Conservation (phyloP, 176 grass and related monocot genomes). For the Triticum monococcum region DNA sequence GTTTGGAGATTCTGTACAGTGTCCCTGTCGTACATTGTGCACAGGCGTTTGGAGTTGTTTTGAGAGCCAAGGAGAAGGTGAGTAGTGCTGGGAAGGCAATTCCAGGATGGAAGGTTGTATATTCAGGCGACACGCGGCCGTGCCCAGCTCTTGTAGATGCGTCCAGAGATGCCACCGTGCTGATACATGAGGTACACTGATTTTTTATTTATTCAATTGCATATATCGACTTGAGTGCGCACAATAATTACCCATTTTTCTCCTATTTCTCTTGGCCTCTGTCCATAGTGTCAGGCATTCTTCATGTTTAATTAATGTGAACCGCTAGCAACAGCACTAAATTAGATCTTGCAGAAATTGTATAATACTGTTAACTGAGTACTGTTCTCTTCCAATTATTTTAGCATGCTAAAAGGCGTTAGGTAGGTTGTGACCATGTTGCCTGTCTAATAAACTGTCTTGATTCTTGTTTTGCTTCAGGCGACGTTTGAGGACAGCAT, state of each 20-base stretch:
- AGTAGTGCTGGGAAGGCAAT: conserved; percentile 48
- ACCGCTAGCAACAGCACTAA: conserved; percentile 5
- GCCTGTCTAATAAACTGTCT: conserved; percentile 12
- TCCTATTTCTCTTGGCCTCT: not conserved
- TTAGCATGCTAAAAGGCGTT: not conserved
- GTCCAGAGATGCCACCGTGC: conserved; percentile 77
- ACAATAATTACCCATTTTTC: not conserved
- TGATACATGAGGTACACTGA: conserved; percentile 84
- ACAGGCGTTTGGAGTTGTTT: conserved; percentile 86
- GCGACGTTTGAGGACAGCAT: conserved; percentile 95
- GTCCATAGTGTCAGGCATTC: not conserved
- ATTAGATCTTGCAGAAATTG: conserved; percentile 2
- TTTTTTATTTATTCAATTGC: not conserved
- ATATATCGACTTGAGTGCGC: not conserved
- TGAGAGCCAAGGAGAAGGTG: conserved; percentile 49
- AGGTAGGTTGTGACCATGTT: not conserved
- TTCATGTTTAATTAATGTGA: conserved; percentile 16
- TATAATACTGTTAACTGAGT: conserved; percentile 24
- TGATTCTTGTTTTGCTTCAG: conserved; percentile 41
- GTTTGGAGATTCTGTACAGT: conserved; percentile 77
- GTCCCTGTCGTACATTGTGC: conserved; percentile 88
- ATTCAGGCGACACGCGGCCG: conserved; percentile 87
- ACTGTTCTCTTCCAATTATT: conserved; percentile 3
- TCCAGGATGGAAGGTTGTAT: conserved; percentile 93
- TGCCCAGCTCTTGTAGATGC: conserved; percentile 82